Evolutionary conservation across 768 basidiomycete species (phyloP).

Genomic region (Tulasnella sp.): DNA sequence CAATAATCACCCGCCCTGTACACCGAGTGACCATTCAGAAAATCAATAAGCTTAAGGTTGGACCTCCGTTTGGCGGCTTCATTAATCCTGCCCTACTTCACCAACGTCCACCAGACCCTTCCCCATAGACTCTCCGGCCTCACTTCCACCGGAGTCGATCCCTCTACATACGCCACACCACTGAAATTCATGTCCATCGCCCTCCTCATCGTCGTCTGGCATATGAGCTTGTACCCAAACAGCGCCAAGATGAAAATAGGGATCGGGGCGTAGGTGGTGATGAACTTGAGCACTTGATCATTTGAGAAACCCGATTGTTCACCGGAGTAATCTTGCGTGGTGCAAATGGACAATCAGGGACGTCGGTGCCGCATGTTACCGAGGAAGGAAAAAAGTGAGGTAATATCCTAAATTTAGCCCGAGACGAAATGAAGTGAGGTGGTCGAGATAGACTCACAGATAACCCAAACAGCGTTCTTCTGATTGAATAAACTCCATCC

Average conservation of each 20-base stretch:
- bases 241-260: constrained; percentile 31
- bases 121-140: background rate
- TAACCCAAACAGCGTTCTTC: constrained; percentile 16
- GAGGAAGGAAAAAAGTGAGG: background rate
- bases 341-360: background rate
- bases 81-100: background rate
- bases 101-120: constrained; percentile 14
- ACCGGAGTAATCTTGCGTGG: background rate
- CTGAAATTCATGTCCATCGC: constrained; percentile 27
- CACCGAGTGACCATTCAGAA: background rate
- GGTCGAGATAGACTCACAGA: constrained; percentile 1
- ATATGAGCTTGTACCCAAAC: constrained; percentile 33
- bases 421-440: too few species aligned
- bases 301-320: background rate
- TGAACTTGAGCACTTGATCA: constrained; percentile 27
- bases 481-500: constrained; percentile 31
- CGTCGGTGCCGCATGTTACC: background rate
- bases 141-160: background rate
- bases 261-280: constrained; percentile 25
- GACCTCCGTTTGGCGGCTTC: background rate
- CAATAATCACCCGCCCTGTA: background rate
- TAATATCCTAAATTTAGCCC: background rate
- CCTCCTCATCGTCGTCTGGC: constrained; percentile 27
- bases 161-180: background rate
- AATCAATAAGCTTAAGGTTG: background rate